Base-by-base conservation (phyloP, 2,329 filamentous ascomycete species). In the Penicillium expansum region DNA sequence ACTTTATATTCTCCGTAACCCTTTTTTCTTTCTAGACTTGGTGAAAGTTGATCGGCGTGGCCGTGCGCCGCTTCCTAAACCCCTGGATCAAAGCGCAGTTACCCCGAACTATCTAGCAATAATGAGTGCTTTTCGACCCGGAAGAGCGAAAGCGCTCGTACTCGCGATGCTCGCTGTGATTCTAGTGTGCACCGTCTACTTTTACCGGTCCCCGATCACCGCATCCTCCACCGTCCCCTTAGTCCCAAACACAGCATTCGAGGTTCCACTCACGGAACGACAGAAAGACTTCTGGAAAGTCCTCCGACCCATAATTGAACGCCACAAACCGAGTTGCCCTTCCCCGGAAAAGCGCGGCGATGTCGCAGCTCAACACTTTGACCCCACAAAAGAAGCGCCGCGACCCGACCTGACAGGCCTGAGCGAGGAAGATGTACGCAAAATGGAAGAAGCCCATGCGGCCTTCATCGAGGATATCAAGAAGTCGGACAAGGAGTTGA, bases 361-460 rank as follows among this genome's bases (percentile, higher is more conserved):
- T 60, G 69, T 59, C 14, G 59, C 51, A 13, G 65, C 66, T 7
- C 52, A 61, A 3, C 65, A 68, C 45, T 75, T 72, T 62, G 64
- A 73, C 57, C 67, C 71, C 29, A 64, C 65, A 13, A 59, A 67
- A 7, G 61, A 63, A 27, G 55, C 58, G 16, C 64, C 65, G n/a
- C 67, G 74, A 27, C 74, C 73, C 5, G 74, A 77, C 49, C 48
- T 76, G 38, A 67, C 75, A 13, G 62, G 61, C 30, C 61, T 77
- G 55, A 67, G 69, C 6, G 68, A 74, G n/a, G 63, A 65, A 16
- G 69, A 73, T 49, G 55, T 71, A 48, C 65, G 64, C 39, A 63
- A 64, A 32, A 75, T 77, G 72, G 67, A 72, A 45, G 67, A 70
- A 39, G 69, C 74, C 4, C 78, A 80, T 65, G 67, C 71, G 29